These are phyloP conservation scores for Nepenthes alata DNA, from an alignment of 179 eudicot species.

Conservation along the genomic window DNA sequence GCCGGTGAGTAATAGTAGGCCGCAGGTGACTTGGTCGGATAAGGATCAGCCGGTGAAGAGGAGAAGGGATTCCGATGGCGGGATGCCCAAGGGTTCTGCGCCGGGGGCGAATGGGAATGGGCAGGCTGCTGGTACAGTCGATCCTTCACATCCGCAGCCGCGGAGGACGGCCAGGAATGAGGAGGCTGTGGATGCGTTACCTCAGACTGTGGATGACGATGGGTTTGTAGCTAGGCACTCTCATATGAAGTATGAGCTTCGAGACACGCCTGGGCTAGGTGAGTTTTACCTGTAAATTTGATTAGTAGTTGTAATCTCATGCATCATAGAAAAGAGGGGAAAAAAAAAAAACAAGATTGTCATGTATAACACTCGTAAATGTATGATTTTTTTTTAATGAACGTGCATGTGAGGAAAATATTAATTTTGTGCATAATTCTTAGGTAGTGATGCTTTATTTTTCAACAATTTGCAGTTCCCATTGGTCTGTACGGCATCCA, in stretches of 20 bases:
- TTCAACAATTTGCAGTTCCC: constrained; percentile 44
- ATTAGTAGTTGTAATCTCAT: not conserved
- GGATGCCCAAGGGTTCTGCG: constrained; percentile 14
- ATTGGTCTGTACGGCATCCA: constrained; percentile 83
- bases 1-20: constrained; percentile 6
- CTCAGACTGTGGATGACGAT: constrained; percentile 54
- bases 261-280: constrained; percentile 91
- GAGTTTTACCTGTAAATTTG: constrained; percentile 14
- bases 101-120: constrained; percentile 21
- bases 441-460: not conserved
- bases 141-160: constrained; percentile 8
- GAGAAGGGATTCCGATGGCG: constrained; percentile 47
- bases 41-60: constrained; percentile 35
- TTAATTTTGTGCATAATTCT: not conserved
- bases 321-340: not conserved
- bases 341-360: too few species aligned
- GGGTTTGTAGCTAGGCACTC: constrained; percentile 50
- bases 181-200: constrained; percentile 35
- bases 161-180: constrained; percentile 36
- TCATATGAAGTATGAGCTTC: constrained; percentile 84
- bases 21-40: constrained; percentile 8
- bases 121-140: constrained; percentile 6
- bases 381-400: not conserved
- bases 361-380: too few species aligned
- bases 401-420: not conserved